These are phyloP conservation scores for Sphenostylis stenocarpa DNA, from an alignment of 306 rosid genomes.

Conservation along the genomic window DNA sequence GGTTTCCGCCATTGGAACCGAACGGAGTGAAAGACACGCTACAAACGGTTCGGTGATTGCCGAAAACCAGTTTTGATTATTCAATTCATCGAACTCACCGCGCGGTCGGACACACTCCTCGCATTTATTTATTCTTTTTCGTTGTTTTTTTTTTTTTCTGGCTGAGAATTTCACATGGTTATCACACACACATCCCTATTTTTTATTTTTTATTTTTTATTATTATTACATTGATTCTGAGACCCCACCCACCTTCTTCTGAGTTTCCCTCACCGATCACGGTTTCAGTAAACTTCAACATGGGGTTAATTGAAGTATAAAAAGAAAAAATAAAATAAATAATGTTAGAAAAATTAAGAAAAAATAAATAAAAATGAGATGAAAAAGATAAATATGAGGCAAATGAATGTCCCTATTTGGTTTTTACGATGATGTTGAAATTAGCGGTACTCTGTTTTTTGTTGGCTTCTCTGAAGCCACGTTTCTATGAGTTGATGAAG, in stretches of 20 bases:
- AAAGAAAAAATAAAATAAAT: too few relatives aligned
- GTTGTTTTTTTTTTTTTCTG: neutral
- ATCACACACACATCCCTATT: neutral
- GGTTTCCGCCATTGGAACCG: constrained; percentile 62
- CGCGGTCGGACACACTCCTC: neutral
- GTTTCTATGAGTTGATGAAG: too few relatives aligned
- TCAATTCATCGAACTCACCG: neutral
- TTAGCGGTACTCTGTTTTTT: too few relatives aligned
- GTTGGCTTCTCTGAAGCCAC: too few relatives aligned
- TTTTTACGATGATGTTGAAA: too few relatives aligned
- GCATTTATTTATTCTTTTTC: too few relatives aligned
- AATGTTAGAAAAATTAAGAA: too few relatives aligned
- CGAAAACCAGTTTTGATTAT: neutral
- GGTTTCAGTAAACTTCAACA: too few relatives aligned
- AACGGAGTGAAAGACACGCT: constrained; percentile 31
- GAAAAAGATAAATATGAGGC: too few relatives aligned
- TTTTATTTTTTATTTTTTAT: neutral
- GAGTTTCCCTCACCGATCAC: neutral
- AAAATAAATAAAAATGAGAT: too few relatives aligned
- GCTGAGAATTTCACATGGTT: neutral
- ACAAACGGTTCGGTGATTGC: neutral
- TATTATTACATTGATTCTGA: neutral
- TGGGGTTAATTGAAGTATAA: neutral
- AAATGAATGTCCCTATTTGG: too few relatives aligned
- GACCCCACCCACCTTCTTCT: neutral